Percentiles rank a stretch among this genome's conserved stretches.
Evolutionary conservation across 148 eudicot species (phyloP).

Genomic region (Cornus controversa): DNA sequence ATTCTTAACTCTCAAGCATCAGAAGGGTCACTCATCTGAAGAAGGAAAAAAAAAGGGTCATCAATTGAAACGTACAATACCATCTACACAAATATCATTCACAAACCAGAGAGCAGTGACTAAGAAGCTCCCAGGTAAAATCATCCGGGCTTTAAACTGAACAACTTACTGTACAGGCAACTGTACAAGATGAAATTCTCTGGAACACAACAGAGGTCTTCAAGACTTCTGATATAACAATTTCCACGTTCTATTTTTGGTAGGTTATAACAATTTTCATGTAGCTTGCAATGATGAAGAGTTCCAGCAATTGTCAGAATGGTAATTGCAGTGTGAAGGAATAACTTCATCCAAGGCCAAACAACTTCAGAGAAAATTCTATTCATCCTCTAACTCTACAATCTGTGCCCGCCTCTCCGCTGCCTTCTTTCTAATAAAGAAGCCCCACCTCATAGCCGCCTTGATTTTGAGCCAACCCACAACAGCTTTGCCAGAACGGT

Average conservation of each 20-base stretch:
- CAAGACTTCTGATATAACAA: background rate
- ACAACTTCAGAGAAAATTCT: background rate
- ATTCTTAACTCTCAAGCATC: too few species aligned
- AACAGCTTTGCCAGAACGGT: constrained; percentile 60
- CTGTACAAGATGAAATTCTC: background rate
- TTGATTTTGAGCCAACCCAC: constrained; percentile 77
- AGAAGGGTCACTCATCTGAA: too few species aligned
- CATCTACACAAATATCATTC: too few species aligned
- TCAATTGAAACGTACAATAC: too few species aligned
- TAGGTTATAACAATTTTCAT: too few species aligned
- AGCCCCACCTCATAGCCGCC: constrained; percentile 85
- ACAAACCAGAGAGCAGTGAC: too few species aligned
- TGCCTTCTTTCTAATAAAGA: constrained; percentile 68
- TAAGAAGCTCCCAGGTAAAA: background rate
- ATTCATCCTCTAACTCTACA: constrained; percentile 53
- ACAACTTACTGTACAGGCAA: background rate
- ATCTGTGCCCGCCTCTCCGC: constrained; percentile 74
- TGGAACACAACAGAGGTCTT: background rate
- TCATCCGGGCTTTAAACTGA: background rate
- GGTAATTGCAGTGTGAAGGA: background rate
- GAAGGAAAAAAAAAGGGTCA: too few species aligned
- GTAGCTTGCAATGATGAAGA: background rate
- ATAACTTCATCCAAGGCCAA: background rate
- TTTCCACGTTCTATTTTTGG: too few species aligned
- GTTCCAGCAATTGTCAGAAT: background rate